These are phyloP conservation scores for Fusarium chaquense DNA, from an alignment of 2,329 filamentous ascomycete genomes.

Conservation along the genomic window DNA sequence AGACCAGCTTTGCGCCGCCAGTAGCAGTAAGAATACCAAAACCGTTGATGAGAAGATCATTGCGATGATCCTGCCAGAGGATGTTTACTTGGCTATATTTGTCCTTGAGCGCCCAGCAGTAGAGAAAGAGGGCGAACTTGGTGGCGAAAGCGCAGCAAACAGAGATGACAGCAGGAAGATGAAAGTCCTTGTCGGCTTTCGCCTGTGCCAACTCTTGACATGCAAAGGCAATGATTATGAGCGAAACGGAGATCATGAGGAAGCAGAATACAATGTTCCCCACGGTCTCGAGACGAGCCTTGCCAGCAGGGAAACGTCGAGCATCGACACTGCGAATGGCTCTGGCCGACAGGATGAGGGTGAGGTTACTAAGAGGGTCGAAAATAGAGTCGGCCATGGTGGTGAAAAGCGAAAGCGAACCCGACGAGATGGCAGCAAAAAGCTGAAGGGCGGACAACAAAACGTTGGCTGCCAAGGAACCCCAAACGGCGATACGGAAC, in stretches of 20 bases:
- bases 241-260: slow-evolving; percentile 91
- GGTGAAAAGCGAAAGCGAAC: slow-evolving; percentile 95
- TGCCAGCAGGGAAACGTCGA: slow-evolving; percentile 88
- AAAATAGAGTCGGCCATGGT: slow-evolving; percentile 97
- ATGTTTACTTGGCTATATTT: slow-evolving; percentile 93
- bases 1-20: slow-evolving; percentile 86
- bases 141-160: slow-evolving; percentile 86
- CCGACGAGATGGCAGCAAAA: slow-evolving; percentile 87
- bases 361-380: slow-evolving; percentile 90
- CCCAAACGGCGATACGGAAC: slow-evolving; percentile 74
- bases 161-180: slow-evolving; percentile 85
- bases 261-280: slow-evolving; percentile 98
- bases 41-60: slow-evolving; percentile 96
- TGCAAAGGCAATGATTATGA: slow-evolving; percentile 93
- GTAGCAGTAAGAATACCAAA: slow-evolving; percentile 92
- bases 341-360: slow-evolving; percentile 86
- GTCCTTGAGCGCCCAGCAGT: slow-evolving; percentile 92
- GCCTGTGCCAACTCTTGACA: slow-evolving; percentile 73
- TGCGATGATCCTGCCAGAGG: slow-evolving; percentile 96
- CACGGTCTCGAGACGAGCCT: slow-evolving; percentile 92
- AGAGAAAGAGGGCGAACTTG: slow-evolving; percentile 86
- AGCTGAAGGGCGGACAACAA: slow-evolving; percentile 83
- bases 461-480: slow-evolving; percentile 83
- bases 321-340: slow-evolving; percentile 90
- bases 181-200: slow-evolving; percentile 72